Conservation (phyloP, 495 filamentous ascomycete species). For the Glarea lozoyensis region DNA sequence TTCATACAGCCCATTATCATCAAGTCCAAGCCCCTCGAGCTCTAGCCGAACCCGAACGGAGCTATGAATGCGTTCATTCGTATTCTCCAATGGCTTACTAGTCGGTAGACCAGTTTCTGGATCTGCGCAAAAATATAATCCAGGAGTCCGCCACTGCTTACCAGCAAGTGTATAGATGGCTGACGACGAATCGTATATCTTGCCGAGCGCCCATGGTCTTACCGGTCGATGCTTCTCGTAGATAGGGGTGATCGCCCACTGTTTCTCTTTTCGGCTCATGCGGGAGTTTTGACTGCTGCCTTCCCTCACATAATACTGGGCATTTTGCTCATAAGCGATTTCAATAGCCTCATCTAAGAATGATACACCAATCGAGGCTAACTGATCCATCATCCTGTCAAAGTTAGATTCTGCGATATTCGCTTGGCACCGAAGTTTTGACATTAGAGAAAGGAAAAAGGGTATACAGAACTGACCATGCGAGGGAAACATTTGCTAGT, state of each 20-base stretch:
- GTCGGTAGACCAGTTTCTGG: slow-evolving; percentile 35
- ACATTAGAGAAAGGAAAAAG: background rate
- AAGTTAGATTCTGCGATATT: too few relatives aligned
- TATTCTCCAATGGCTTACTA: slow-evolving; percentile 39
- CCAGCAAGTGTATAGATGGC: slow-evolving; percentile 45
- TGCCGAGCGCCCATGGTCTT: slow-evolving; percentile 51
- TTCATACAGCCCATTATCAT: slow-evolving; percentile 45
- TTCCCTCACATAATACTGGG: slow-evolving; percentile 31
- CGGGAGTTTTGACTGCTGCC: slow-evolving; percentile 9
- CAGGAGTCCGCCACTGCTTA: slow-evolving; percentile 44
- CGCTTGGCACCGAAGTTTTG: too few relatives aligned
- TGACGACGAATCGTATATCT: slow-evolving; percentile 37
- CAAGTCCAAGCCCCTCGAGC: slow-evolving; percentile 44
- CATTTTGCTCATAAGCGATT: slow-evolving; percentile 36
- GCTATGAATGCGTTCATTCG: slow-evolving; percentile 57
- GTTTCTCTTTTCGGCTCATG: slow-evolving; percentile 13
- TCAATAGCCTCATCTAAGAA: slow-evolving; percentile 44
- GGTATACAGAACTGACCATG: too few relatives aligned
- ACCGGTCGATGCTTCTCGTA: slow-evolving; percentile 38
- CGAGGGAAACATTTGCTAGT: slow-evolving; percentile 55
- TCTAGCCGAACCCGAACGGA: slow-evolving; percentile 47
- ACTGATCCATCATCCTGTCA: slow-evolving; percentile 55
- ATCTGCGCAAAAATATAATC: slow-evolving; percentile 46
- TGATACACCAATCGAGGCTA: slow-evolving; percentile 50
- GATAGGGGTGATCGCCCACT: slow-evolving; percentile 37